Base-by-base conservation (phyloP, 331 rosid genomes). In the Prunus yedoensis region DNA sequence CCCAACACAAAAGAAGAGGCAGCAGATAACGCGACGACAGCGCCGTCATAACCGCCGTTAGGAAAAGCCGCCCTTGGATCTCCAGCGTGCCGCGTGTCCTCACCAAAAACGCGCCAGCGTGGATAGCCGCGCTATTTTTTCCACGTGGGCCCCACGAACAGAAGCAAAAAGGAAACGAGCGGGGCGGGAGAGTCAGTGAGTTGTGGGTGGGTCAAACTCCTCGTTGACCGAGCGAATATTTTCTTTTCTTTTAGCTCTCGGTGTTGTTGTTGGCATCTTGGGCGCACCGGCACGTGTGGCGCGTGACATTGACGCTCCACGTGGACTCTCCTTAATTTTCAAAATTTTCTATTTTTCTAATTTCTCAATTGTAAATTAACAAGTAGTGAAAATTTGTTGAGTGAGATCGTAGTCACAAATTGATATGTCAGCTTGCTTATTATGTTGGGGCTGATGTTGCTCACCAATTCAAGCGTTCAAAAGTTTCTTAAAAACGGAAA, bases 191-290 rank as follows among this genome's bases (percentile, higher is more conserved):
- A 70, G 66, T 66, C 30, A 25, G 41, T 4, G 52, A 25, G 15
- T 18, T 2, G 71, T 20, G 13, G 17, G 52, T 74, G 66, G 80
- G 94, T 89, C 95, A 90, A 84, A 15, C 10, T 45, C 79, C 77
- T 86, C 72, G 80, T 80, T 82, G 89, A 90, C 90, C 47, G n/a
- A 85, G 82, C 80, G 70, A 70, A 83, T 80, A 81, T 79, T 45
- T 58, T 23, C 46, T 43, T 35, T 58, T 32, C 38, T 10, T 35
- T 54, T 27, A 10, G 16, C 68, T 10, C 53, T 12, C 16, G 10
- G 52, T 8, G 74, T 54, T 35, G 41, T 67, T 53, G 53, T 45
- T 71, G 38, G 38, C 53, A 54, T 54, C 13, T 38, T 35, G 21
- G 50, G 38, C 4, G 80, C 70, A 45, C 1, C 21, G 71, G 66